Evolutionary conservation across 345 rosid genomes (phyloP).

Genomic region (Gossypium turneri): DNA sequence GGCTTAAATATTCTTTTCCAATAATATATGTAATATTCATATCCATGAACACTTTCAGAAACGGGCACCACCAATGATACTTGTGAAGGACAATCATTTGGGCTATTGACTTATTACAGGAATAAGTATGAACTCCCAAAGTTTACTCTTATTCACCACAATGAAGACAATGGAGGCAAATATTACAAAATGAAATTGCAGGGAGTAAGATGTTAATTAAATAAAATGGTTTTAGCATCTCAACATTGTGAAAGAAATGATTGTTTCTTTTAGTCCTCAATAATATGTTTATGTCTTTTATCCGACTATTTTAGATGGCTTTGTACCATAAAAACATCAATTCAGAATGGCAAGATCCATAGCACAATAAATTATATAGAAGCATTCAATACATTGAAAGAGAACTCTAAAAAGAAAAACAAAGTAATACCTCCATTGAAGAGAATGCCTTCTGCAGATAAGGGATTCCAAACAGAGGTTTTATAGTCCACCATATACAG

Average conservation of each 20-base stretch:
- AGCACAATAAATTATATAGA: neutral
- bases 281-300: neutral
- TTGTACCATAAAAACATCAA: neutral
- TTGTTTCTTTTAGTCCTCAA: neutral
- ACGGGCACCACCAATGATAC: neutral
- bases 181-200: neutral
- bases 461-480: conserved; percentile 39
- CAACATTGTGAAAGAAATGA: neutral
- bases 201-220: neutral
- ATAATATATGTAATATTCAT: neutral
- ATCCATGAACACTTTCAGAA: neutral
- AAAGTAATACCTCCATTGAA: conserved; percentile 32
- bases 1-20: neutral
- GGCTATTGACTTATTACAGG: neutral
- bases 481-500: conserved; percentile 76
- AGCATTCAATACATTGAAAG: neutral
- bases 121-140: neutral
- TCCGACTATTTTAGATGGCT: neutral
- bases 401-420: neutral
- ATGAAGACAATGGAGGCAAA: neutral
- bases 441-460: conserved; percentile 41
- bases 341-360: neutral
- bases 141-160: neutral
- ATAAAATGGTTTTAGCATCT: neutral
- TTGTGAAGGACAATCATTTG: neutral